These are phyloP conservation scores for Xylariaceae sp. DNA, from an alignment of 2,329 filamentous ascomycete genomes.

Conservation along the genomic window DNA sequence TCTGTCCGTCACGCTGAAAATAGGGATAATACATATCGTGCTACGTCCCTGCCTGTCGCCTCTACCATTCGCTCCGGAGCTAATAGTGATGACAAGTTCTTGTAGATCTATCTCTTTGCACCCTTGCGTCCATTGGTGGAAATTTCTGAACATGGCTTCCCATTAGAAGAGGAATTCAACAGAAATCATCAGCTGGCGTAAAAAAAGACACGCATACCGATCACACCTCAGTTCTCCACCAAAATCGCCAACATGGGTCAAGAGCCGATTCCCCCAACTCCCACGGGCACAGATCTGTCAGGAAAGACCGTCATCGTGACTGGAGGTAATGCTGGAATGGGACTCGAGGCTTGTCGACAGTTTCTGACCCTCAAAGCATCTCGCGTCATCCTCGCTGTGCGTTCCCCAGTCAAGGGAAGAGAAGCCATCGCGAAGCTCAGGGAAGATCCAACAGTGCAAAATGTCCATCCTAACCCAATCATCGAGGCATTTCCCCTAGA, in stretches of 20 bases:
- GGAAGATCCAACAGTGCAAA: slow-evolving; percentile 5
- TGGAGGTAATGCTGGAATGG: slow-evolving; percentile 10
- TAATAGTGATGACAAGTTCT: too few species aligned
- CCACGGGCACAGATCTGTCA: slow-evolving; percentile 3
- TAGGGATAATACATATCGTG: too few species aligned
- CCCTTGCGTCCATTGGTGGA: too few species aligned
- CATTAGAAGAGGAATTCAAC: too few species aligned
- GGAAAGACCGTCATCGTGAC: slow-evolving; percentile 10
- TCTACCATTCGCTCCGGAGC: too few species aligned
- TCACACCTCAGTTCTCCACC: slow-evolving; percentile 2
- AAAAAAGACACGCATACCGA: not conserved
- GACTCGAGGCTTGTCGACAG: slow-evolving; percentile 6
- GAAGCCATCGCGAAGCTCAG: slow-evolving; percentile 3
- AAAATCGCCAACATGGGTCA: slow-evolving; percentile 5
- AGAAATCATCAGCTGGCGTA: too few species aligned
- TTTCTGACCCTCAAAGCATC: slow-evolving; percentile 6
- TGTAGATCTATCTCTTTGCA: too few species aligned
- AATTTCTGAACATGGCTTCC: too few species aligned
- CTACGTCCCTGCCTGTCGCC: too few species aligned
- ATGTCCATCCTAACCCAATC: slow-evolving; percentile 2
- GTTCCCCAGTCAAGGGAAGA: slow-evolving; percentile 2
- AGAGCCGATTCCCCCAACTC: slow-evolving; percentile 7
- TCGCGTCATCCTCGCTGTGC: slow-evolving; percentile 8
- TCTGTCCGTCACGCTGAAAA: too few species aligned
- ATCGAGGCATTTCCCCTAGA: slow-evolving; percentile 8